Percentiles rank a stretch among this genome's conserved stretches.
phyloP scores from a whole-genome alignment of 441 rosid species.

The Aleurites moluccanus region DNA sequence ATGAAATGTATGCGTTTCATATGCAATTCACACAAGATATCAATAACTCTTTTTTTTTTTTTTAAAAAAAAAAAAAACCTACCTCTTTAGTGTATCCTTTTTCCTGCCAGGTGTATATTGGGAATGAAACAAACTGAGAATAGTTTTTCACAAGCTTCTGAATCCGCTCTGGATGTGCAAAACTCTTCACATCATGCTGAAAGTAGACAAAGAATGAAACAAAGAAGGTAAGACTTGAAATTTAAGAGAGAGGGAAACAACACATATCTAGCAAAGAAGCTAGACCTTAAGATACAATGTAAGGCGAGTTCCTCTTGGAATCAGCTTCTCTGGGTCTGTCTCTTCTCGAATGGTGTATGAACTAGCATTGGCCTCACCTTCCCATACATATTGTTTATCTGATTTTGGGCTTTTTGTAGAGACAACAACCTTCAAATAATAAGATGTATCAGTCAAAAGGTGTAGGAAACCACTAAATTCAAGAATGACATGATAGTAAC shows the following conservation, averaged over 20 bases:
- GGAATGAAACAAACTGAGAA: constrained; percentile 95
- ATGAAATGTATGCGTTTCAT: background rate
- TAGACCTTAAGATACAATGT: constrained; percentile 83
- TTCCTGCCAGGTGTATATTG: constrained; percentile 94
- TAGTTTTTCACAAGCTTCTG: constrained; percentile 93
- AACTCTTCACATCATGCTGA: constrained; percentile 78
- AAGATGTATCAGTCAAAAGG: constrained; percentile 11
- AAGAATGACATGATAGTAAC: background rate
- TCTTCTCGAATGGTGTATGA: constrained; percentile 76
- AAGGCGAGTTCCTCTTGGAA: constrained; percentile 86
- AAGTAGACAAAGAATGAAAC: constrained; percentile 20
- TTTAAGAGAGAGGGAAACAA: background rate
- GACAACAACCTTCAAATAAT: constrained; percentile 57
- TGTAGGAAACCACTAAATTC: constrained; percentile 2
- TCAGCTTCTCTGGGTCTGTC: constrained; percentile 65
- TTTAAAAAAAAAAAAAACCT: background rate
- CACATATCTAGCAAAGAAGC: constrained; percentile 18
- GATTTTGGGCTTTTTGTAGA: constrained; percentile 91
- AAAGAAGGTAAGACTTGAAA: constrained; percentile 18
- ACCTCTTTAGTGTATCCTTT: constrained; percentile 96
- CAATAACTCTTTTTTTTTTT: too few relatives aligned
- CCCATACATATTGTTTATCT: constrained; percentile 89
- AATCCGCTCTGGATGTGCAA: constrained; percentile 88
- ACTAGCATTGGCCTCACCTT: constrained; percentile 88
- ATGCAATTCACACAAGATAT: background rate